Percentiles rank a stretch among this genome's conserved stretches.
phyloP scores from a whole-genome alignment of 768 basidiomycete species.

The Coprinopsis sp. region DNA sequence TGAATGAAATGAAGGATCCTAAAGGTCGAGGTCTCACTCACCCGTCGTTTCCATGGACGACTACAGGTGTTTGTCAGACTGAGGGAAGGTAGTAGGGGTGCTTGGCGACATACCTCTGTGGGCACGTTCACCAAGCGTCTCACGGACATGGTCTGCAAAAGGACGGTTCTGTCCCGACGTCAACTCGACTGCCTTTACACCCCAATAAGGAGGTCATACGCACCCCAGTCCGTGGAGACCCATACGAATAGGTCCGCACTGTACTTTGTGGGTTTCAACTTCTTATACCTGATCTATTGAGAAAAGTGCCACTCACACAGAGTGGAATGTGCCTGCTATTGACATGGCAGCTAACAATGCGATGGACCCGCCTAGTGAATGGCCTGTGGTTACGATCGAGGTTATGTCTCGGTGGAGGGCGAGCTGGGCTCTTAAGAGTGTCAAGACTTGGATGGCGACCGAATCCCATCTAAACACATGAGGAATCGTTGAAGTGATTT shows the following conservation, averaged over 20 bases:
- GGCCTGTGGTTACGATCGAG: conserved; percentile 43
- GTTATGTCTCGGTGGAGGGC: conserved; percentile 28
- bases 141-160: conserved; percentile 43
- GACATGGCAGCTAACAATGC: conserved; percentile 45
- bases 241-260: conserved; percentile 45
- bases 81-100: neutral
- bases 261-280: conserved; percentile 18
- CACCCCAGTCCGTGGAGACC: conserved; percentile 46
- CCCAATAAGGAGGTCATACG: conserved; percentile 8
- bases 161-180: conserved; percentile 33
- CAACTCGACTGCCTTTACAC: neutral
- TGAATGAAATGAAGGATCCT: neutral
- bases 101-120: conserved; percentile 40
- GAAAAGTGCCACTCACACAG: conserved; percentile 20
- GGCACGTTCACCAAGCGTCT: conserved; percentile 33
- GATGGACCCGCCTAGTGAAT: conserved; percentile 52
- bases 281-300: no score
- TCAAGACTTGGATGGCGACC: conserved; percentile 35
- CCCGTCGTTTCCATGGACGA: conserved; percentile 50
- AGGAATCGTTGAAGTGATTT: neutral
- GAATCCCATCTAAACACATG: conserved; percentile 43
- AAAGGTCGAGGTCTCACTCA: conserved; percentile 11
- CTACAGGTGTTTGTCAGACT: conserved; percentile 21
- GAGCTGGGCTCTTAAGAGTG: conserved; percentile 33
- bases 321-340: conserved; percentile 38